Evolutionary conservation across 805 yeast genomes (phyloP), one percentile per base, ranked within the genome.

Genomic region (Ogataea pini): DNA sequence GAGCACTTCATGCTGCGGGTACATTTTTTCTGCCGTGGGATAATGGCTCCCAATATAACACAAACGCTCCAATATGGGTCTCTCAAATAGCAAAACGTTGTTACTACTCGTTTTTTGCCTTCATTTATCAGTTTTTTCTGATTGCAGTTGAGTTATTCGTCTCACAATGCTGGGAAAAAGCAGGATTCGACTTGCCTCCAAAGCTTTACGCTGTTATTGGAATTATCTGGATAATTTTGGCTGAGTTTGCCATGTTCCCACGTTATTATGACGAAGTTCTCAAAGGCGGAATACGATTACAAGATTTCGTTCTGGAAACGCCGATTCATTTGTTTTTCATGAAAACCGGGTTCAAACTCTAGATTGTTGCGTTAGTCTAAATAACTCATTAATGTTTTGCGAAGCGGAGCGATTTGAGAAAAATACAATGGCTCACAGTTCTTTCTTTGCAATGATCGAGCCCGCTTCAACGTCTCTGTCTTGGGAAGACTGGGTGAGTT

Each of bases 41-140:
- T 2, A 8, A 5, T 4, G 29, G 34, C 17, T 20, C n/a, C 16
- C 19, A 19, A 40, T 34, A 18, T 40, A 47, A 47, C 24, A 27
- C 36, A 16, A 38, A 43, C 38, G 39, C 36, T 27, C 47, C 41
- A 10, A 13, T n/a, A 16, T 44, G 47, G 47, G 22, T 36, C 19
- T 36, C 47, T 5, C 36, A n/a, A 34, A 5, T 22, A n/a, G 22
- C 39, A 3, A 36, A 42, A 3, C 16, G 39, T 2, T 45, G 48
- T 32, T 45, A 37, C 44, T 45, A 45, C 39, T 45, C 48, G 9
- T 33, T 45, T 12, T 13, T 22, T 14, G 16, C 38, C 13, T 45
- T 45, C 20, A 33, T 32, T 10, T 45, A 32, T 38, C 36, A 37
- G 20, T 18, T 33, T 12, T 7, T 41, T 8, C 18, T 38, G 20